These are phyloP conservation scores for Blastomyces parvus DNA, from an alignment of 2,329 filamentous ascomycete genomes.

Conservation along the genomic window DNA sequence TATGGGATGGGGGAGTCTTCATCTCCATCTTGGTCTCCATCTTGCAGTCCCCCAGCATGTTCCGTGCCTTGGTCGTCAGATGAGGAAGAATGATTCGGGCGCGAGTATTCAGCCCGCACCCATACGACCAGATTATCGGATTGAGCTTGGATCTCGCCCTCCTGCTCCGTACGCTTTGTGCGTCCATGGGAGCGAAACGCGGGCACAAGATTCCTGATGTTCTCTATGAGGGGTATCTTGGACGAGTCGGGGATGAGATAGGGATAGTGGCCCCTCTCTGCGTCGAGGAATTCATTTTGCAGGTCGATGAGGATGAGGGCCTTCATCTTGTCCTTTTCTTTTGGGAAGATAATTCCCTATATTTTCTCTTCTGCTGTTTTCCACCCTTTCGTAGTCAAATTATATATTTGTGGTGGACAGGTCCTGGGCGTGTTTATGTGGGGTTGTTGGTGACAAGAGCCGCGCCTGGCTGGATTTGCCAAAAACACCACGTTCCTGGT, in stretches of 20 bases:
- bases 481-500: too few species aligned
- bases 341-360: background rate
- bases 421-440: background rate
- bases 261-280: background rate
- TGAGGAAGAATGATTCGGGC: background rate
- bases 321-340: background rate
- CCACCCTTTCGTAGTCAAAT: too few species aligned
- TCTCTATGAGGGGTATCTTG: slow-evolving; percentile 2
- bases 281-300: slow-evolving; percentile 8
- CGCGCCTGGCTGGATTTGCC: background rate
- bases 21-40: background rate
- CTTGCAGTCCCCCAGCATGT: background rate
- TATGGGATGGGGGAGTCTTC: background rate
- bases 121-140: slow-evolving; percentile 1
- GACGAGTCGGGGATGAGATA: background rate
- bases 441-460: too few species aligned
- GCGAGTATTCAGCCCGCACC: slow-evolving; percentile 5
- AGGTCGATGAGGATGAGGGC: slow-evolving; percentile 8
- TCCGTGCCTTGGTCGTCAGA: too few species aligned
- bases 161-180: background rate
- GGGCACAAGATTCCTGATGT: background rate
- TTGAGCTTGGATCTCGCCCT: background rate
- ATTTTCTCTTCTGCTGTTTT: too few species aligned
- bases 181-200: slow-evolving; percentile 3
- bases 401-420: background rate